Evolutionary conservation across 192 early-diverging fungal genomes (phyloP), one percentile per base, ranked within the genome.

Genomic region (Podila horticola): DNA sequence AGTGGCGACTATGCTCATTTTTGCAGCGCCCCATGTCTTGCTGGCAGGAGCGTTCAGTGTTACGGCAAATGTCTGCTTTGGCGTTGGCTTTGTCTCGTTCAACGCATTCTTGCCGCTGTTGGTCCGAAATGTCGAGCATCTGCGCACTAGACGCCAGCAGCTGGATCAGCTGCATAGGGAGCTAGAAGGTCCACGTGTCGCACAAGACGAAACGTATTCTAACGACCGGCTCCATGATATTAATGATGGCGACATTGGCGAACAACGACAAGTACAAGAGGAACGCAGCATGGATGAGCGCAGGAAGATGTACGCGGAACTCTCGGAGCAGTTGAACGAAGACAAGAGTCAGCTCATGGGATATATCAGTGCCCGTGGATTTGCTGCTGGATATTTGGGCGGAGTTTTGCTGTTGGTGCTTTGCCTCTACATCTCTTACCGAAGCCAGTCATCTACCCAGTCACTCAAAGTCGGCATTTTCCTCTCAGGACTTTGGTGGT

Each of bases 401-500:
- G 88, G 84, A 2, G 73, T 88, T 10, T 48, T 89, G 9, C 67
- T 89, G 49, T 63, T 89, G 45, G 68, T 74, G 10, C 52, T 86
- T 29, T 83, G 88, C 49, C 71, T 84, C 11, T 68, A 60, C 31
- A 86, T 89, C 65, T 75, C 83, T 1, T 76, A 84, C 28, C 38
- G 55, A 45, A 73, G 76, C 31, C 67, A 72, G 34, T 72, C 69
- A 6, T 77, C 85, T 2, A 74, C 59, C 17, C 67, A 75, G 30
- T 81, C 82, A 8, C 72, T 89, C 58, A 84, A 85, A 64, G 58
- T 86, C 48, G 83, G 83, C 0, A 83, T 84, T 8, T 85, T 83
- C 45, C 66, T 89, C n/a, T 84, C 84, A 5, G 86, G 88, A 28
- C 64, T 84, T 17, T 89, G 88, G 88, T 89, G 88, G 88, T 79